These are phyloP conservation scores for Teratosphaeria pseudoeucalypti DNA, from an alignment of 2,329 filamentous ascomycete species.

Conservation along the genomic window DNA sequence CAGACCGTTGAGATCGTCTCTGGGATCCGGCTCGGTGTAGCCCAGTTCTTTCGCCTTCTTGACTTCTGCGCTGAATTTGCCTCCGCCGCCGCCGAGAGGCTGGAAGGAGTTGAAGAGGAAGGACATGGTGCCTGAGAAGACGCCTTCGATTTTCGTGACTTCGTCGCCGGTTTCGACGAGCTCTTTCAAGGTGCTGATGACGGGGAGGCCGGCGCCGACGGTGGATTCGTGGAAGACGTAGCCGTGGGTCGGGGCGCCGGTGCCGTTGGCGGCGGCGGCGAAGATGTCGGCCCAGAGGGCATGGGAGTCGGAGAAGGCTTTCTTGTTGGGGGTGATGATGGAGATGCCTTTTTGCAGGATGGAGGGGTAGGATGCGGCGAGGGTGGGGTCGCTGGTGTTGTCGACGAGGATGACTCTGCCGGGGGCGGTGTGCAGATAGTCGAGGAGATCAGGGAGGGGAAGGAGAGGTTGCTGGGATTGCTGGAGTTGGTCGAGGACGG, in stretches of 20 bases:
- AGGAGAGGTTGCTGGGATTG: constrained; percentile 56
- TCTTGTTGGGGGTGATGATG: constrained; percentile 96
- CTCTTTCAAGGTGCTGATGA: constrained; percentile 88
- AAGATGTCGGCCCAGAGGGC: constrained; percentile 84
- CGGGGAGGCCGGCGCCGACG: constrained; percentile 83
- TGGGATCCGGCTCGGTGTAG: constrained; percentile 81
- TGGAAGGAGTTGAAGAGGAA: constrained; percentile 98
- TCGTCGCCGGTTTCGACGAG: constrained; percentile 89
- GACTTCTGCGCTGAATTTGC: constrained; percentile 85
- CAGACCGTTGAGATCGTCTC: constrained; percentile 77
- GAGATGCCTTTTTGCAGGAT: constrained; percentile 75
- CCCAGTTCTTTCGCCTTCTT: constrained; percentile 84
- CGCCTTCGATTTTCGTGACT: constrained; percentile 86
- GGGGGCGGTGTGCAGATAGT: constrained; percentile 68
- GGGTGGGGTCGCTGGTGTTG: constrained; percentile 84
- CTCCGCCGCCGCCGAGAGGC: constrained; percentile 62
- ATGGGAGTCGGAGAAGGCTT: constrained; percentile 78
- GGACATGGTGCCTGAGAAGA: constrained; percentile 95
- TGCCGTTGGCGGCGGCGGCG: constrained; percentile 54
- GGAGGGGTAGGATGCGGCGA: constrained; percentile 72
- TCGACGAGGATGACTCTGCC: constrained; percentile 77
- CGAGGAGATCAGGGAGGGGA: constrained; percentile 57
- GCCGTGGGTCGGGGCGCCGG: constrained; percentile 42
- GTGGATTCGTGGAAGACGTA: constrained; percentile 93
- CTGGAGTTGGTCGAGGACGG: constrained; percentile 51